Conservation (phyloP, 768 basidiomycete species). For the Termitomyces sp. region DNA sequence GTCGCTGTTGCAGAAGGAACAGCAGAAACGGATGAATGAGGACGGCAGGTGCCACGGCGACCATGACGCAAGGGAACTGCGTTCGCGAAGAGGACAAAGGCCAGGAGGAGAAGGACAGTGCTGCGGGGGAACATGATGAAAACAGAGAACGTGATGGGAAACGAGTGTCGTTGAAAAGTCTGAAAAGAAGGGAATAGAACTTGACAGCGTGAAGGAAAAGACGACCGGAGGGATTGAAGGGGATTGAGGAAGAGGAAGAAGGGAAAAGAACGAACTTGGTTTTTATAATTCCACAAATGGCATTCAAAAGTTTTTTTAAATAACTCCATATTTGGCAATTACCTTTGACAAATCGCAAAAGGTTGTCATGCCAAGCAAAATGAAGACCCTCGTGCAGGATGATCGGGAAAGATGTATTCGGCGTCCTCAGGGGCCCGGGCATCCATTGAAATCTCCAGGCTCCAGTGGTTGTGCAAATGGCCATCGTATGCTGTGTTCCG, state of each 20-base stretch:
- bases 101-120: constrained; percentile 19
- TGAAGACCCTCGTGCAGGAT: not conserved
- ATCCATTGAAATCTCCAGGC: no score
- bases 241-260: not conserved
- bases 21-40: constrained; percentile 4
- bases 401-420: not conserved
- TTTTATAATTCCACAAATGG: constrained; percentile 2
- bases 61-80: constrained; percentile 17
- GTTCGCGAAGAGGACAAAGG: constrained; percentile 20
- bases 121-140: constrained; percentile 20
- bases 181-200: constrained; percentile 13
- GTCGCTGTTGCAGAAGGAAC: not conserved
- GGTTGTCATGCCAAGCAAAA: not conserved
- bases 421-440: not conserved
- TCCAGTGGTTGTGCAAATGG: no score
- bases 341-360: not conserved
- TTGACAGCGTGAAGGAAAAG: constrained; percentile 15
- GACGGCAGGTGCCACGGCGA: constrained; percentile 10
- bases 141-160: constrained; percentile 12
- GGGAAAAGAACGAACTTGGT: not conserved
- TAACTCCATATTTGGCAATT: not conserved
- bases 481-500: no score
- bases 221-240: constrained; percentile 15
- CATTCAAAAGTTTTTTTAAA: no score
- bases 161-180: constrained; percentile 12